Conservation (phyloP, 352 stramenopile species). For the Pythium periplocum region DNA sequence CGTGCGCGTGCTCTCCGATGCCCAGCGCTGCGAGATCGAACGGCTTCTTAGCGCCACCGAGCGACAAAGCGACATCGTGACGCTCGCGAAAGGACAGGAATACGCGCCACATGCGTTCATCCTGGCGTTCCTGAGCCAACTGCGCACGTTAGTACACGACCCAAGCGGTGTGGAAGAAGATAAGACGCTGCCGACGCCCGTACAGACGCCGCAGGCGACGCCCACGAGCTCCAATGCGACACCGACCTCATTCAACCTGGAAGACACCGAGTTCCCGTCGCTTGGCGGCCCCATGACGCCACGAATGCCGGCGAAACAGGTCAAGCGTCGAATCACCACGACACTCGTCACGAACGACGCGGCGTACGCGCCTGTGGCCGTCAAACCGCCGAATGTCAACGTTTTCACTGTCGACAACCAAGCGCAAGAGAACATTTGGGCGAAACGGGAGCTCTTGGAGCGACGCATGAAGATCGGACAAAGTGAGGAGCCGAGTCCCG, state of each 20-base stretch:
- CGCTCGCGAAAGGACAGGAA: conserved; percentile 1
- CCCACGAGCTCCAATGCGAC: neutral
- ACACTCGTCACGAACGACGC: conserved; percentile 12
- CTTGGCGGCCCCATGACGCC: conserved; percentile 1
- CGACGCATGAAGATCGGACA: conserved; percentile 22
- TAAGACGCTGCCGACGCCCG: neutral
- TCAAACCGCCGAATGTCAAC: conserved; percentile 3
- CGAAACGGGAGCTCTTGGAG: conserved; percentile 43
- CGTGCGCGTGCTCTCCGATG: conserved; percentile 9
- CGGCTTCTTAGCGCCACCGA: neutral
- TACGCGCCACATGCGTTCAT: conserved; percentile 10
- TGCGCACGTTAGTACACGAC: conserved; percentile 8
- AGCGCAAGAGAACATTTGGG: conserved; percentile 20
- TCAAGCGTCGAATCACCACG: conserved; percentile 18
- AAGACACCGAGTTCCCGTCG: conserved; percentile 9
- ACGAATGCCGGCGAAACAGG: neutral
- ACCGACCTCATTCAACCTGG: conserved; percentile 1
- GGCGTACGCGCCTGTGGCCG: conserved; percentile 6
- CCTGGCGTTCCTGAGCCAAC: conserved; percentile 4
- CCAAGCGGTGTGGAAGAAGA: conserved; percentile 3
- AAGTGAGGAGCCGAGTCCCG: conserved; percentile 1
- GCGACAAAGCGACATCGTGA: neutral
- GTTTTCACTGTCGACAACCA: neutral
- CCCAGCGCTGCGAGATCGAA: conserved; percentile 4
- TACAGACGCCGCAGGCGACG: neutral